Evolutionary conservation across 2,329 filamentous ascomycete genomes (phyloP), one percentile per base, ranked within the genome.

Genomic region (Calonectria henricotiae): DNA sequence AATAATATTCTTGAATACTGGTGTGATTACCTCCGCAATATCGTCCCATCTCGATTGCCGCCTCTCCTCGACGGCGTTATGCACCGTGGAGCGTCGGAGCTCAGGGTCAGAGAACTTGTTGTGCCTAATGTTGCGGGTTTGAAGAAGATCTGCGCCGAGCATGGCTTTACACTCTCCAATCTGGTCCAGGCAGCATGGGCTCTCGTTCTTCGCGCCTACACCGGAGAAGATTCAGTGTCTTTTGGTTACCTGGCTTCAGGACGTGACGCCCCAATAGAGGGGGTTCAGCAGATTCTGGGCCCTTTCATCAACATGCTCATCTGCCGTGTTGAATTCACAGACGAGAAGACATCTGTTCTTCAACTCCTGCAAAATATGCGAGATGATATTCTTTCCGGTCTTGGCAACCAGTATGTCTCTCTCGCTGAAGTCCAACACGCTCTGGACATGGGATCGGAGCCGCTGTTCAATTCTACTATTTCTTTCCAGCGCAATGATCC

Each of bases 261-360:
- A 3, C 51, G 51, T 39, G 51, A 58, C 20, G 51, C 51, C 23
- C 51, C 51, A 15, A 58, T 58, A 1, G 51, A 58, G 0, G 51
- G 51, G 1, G 51, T 58, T 3, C 51, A 58, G 3, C 51, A 58
- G 13, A 58, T 58, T 13, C 13, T 58, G 20, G 51, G 51, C 11
- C 51, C 51, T 9, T 58, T 58, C 32, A 58, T 58, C 51, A 58
- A 58, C 12, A 58, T 58, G 51, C 51, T 58, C 12, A 58, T 58
- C 35, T 58, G 51, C 20, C 51, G 51, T 4, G 51, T 58, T 13
- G 51, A 58, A 37, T 58, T 58, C 32, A 58, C 20, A 1, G 51
- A 58, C 25, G 51, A 58, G 3, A 58, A 58, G 35, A 58, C 51
- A 4, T 39, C 51, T 17, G 20, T 58, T 17, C 35, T 58, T 2